A percentile compares a stretch with the other conserved stretches of the same genome.
Conservation (phyloP, 2,329 filamentous ascomycete species). For the Colletotrichum ledebouriae region DNA sequence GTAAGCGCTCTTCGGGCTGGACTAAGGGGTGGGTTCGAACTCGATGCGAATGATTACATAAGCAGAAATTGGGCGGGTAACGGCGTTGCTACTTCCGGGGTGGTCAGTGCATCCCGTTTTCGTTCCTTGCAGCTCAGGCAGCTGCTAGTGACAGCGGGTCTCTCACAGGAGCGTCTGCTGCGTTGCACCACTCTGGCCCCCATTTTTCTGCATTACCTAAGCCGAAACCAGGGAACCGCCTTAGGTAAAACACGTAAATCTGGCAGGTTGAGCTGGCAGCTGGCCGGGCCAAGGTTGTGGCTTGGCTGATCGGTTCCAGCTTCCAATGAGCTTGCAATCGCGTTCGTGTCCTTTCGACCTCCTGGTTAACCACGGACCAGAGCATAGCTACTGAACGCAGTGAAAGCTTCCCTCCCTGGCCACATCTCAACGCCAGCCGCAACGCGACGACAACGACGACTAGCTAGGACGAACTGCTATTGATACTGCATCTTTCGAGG, state of each 20-base stretch:
- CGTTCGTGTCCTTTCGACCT: conserved; percentile 47
- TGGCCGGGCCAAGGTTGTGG: conserved; percentile 21
- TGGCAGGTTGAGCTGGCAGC: conserved; percentile 4
- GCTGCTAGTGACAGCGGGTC: conserved; percentile 19
- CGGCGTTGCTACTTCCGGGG: neutral
- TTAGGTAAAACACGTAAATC: conserved; percentile 12
- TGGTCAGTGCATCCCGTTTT: neutral
- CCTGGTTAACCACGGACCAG: conserved; percentile 20
- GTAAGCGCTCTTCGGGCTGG: neutral
- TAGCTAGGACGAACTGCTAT: neutral
- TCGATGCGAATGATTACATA: conserved; percentile 14
- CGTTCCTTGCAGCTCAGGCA: conserved; percentile 25
- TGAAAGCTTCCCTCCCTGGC: conserved; percentile 30
- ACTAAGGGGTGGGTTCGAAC: conserved; percentile 22
- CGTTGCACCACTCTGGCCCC: neutral
- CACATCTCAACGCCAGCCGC: conserved; percentile 12
- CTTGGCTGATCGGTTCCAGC: conserved; percentile 33
- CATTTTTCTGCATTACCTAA: conserved; percentile 15
- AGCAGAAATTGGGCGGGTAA: conserved; percentile 2
- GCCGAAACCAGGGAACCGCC: conserved; percentile 20
- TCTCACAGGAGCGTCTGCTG: neutral
- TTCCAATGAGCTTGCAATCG: conserved; percentile 46
- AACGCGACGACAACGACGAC: conserved; percentile 16
- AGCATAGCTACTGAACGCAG: conserved; percentile 30
- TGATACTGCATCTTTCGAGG: neutral